A percentile compares a stretch with the other conserved stretches of the same genome.
phyloP scores from a whole-genome alignment of 2,329 filamentous ascomycete species.

The Rugonectria rugulosa region DNA sequence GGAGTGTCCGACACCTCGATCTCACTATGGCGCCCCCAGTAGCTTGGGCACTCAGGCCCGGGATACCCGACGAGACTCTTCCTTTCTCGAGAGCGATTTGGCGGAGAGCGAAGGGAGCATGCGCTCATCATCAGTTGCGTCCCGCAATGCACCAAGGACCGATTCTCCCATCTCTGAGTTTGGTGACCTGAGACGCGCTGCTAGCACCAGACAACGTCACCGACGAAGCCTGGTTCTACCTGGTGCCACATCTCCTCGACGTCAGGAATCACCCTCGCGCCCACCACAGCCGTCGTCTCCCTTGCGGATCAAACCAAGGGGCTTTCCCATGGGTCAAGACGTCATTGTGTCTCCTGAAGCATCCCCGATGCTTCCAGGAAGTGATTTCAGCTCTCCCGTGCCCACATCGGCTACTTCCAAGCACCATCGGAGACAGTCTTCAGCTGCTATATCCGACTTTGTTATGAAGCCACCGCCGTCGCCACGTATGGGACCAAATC shows the following conservation, averaged over 20 bases:
- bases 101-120: conserved; percentile 89
- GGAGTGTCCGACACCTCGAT: conserved; percentile 90
- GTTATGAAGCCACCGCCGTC: conserved; percentile 77
- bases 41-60: conserved; percentile 62
- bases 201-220: conserved; percentile 83
- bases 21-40: conserved; percentile 69
- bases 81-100: conserved; percentile 83
- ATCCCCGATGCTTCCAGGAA: conserved; percentile 84
- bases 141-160: conserved; percentile 72
- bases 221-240: conserved; percentile 86
- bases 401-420: conserved; percentile 62
- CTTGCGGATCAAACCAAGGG: conserved; percentile 84
- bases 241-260: conserved; percentile 77
- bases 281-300: conserved; percentile 83
- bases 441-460: conserved; percentile 79
- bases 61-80: conserved; percentile 77
- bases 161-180: conserved; percentile 93
- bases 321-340: conserved; percentile 65
- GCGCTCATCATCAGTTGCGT: conserved; percentile 78
- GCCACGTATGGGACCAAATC: conserved; percentile 79
- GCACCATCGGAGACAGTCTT: conserved; percentile 90
- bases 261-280: conserved; percentile 89
- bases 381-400: conserved; percentile 81
- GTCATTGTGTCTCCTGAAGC: conserved; percentile 82
- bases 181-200: conserved; percentile 75